Base-by-base conservation (phyloP, 495 filamentous ascomycete genomes). In the Monascus purpureus region DNA sequence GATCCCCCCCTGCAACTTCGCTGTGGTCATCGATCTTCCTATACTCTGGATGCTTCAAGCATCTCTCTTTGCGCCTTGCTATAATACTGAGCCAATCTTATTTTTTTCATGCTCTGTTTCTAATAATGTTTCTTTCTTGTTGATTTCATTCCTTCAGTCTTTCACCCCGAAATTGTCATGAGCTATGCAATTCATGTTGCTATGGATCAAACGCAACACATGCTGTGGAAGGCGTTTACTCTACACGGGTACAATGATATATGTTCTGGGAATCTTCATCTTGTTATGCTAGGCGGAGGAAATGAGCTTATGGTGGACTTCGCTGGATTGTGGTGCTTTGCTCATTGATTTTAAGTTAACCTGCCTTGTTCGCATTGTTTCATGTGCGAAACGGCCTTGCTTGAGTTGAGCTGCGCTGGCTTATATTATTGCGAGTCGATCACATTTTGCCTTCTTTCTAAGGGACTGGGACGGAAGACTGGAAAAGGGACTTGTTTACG, bases 151-250 rank as follows among this genome's bases (percentile, higher is more conserved):
- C 13, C 17, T 16, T 30, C 22, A 25, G 22, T 7, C 7, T 7
- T 25, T 25, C 7, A 7, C n/a, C n/a, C 22, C 22, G n/a, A 25
- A 25, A 7, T 7, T 25, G 7, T 9, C 25, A 27, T 27, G 13
- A n/a, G 4, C 11, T 27, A 13, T 27, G 4, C 25, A 4, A 6
- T 27, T 4, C 25, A 27, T n/a, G 11, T 27, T 9, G 25, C 25
- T 3, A 4, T n/a, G 25, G 29, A 17, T 32, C 27, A 20, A 7
- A 20, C 30, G 17, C 14, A 14, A 38, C 39, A 42, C 42, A 41
- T 33, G 35, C 40, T 50, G 41, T 32, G 33, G 34, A 38, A 39
- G 40, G 36, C 46, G 44, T 39, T 33, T 14, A 8, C 30, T 33
- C 13, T 30, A 18, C 28, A 30, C 28, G 28, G 28, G n/a, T 17